Percentiles rank a stretch among this genome's conserved stretches.
Evolutionary conservation across 2,329 filamentous ascomycete genomes (phyloP).

Genomic region (Penicillium sp.): DNA sequence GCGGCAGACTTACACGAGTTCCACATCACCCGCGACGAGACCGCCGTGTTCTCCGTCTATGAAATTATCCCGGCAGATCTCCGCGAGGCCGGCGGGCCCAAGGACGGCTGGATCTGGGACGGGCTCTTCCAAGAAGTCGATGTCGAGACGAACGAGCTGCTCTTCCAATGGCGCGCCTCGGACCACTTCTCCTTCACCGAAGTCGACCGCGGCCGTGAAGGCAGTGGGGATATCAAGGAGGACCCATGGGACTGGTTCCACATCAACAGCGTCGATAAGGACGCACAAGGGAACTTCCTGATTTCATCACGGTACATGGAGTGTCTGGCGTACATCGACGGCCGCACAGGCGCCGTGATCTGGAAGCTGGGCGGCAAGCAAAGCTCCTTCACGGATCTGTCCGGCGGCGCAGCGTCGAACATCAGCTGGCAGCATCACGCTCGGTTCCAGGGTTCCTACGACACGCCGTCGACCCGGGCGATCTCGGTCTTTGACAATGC

Average conservation of each 20-base stretch:
- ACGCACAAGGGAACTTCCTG: slow-evolving; percentile 45
- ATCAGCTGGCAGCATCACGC: slow-evolving; percentile 56
- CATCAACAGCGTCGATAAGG: slow-evolving; percentile 55
- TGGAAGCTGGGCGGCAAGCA: slow-evolving; percentile 53
- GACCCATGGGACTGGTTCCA: slow-evolving; percentile 55
- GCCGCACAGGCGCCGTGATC: slow-evolving; percentile 46
- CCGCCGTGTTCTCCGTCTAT: slow-evolving; percentile 45
- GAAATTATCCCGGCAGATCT: slow-evolving; percentile 41
- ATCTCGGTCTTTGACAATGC: slow-evolving; percentile 46
- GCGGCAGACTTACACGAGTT: slow-evolving; percentile 47
- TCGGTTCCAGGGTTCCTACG: slow-evolving; percentile 37
- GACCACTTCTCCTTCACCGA: slow-evolving; percentile 41
- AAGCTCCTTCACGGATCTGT: slow-evolving; percentile 45
- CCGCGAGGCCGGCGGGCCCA: slow-evolving; percentile 33
- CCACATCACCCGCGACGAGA: slow-evolving; percentile 42
- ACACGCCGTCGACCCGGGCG: slow-evolving; percentile 13
- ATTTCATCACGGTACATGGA: slow-evolving; percentile 42
- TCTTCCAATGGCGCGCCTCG: slow-evolving; percentile 50
- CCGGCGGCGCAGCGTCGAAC: slow-evolving; percentile 44
- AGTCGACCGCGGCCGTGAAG: slow-evolving; percentile 18
- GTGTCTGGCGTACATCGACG: slow-evolving; percentile 44
- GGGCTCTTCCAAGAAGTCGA: slow-evolving; percentile 48
- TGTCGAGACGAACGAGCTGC: slow-evolving; percentile 43
- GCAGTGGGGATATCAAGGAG: slow-evolving; percentile 16
- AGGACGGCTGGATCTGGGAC: slow-evolving; percentile 42